A percentile compares a stretch with the other conserved stretches of the same genome.
Evolutionary conservation across 345 rosid genomes (phyloP).

Genomic region (Populus euphratica): DNA sequence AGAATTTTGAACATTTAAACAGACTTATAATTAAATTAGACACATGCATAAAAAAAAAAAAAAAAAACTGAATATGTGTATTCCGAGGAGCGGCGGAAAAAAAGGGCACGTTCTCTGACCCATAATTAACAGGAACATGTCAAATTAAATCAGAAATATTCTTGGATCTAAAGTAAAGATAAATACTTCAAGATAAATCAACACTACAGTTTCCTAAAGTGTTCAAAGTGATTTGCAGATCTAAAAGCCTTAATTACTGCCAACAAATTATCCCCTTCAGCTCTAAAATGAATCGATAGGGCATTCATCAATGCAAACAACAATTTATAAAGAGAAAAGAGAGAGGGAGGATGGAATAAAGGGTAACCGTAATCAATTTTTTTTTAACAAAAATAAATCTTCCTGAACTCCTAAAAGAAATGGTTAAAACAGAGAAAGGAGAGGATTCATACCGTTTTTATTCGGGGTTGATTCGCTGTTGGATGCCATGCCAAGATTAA

Average conservation of each 20-base stretch:
- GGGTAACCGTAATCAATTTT: not conserved
- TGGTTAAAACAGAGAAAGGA: not conserved
- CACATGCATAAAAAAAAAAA: not conserved
- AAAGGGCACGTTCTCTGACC: slow-evolving; percentile 2
- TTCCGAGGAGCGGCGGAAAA: slow-evolving; percentile 4
- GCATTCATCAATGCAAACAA: not conserved
- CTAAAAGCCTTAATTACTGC: not conserved
- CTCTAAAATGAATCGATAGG: too few species aligned
- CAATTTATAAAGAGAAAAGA: not conserved
- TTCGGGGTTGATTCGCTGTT: slow-evolving; percentile 18
- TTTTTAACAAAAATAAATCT: not conserved
- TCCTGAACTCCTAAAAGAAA: not conserved
- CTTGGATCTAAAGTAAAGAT: slow-evolving; percentile 16
- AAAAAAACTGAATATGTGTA: not conserved
- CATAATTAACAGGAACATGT: slow-evolving; percentile 21
- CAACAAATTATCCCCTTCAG: too few species aligned
- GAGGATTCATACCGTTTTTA: slow-evolving; percentile 21
- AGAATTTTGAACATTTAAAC: not conserved
- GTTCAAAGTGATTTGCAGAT: not conserved
- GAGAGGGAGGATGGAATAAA: not conserved
- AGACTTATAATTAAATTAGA: too few species aligned
- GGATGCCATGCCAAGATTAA: slow-evolving; percentile 60
- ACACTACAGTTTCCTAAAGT: too few species aligned
- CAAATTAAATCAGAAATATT: slow-evolving; percentile 16
- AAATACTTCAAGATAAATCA: not conserved